A percentile compares a stretch with the other conserved stretches of the same genome.
Conservation (phyloP, 2,329 filamentous ascomycete species). For the Botrytis aclada region DNA sequence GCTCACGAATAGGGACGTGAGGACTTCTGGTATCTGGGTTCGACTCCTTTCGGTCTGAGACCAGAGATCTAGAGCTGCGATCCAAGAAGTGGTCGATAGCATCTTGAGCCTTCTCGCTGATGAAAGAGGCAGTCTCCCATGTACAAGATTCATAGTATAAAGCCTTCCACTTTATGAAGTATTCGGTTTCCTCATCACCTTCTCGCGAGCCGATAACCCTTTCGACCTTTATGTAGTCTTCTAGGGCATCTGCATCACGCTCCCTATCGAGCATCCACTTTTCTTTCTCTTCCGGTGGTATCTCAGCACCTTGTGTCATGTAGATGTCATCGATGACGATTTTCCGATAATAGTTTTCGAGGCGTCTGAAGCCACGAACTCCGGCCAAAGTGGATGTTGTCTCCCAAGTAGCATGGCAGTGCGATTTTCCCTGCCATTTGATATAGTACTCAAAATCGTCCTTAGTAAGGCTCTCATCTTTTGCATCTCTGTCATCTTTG, state of each 20-base stretch:
- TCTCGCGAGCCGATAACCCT: slow-evolving; percentile 82
- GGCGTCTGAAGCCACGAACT: slow-evolving; percentile 79
- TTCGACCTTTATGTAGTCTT: slow-evolving; percentile 89
- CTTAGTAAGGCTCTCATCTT: slow-evolving; percentile 52
- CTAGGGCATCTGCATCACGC: slow-evolving; percentile 80
- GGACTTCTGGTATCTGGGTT: slow-evolving; percentile 71
- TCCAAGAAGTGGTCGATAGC: slow-evolving; percentile 92
- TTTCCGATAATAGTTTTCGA: slow-evolving; percentile 94
- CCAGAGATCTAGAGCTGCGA: slow-evolving; percentile 74
- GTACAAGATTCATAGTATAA: slow-evolving; percentile 92
- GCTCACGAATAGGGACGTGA: slow-evolving; percentile 69
- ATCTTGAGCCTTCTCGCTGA: slow-evolving; percentile 75
- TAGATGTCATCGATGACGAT: slow-evolving; percentile 76
- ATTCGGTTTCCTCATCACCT: slow-evolving; percentile 78
- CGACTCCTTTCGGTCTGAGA: slow-evolving; percentile 74
- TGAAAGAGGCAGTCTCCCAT: slow-evolving; percentile 77
- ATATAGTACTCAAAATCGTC: slow-evolving; percentile 89
- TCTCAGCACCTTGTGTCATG: slow-evolving; percentile 69
- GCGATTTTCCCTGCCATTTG: slow-evolving; percentile 96
- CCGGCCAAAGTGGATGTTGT: slow-evolving; percentile 68
- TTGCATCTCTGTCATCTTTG: slow-evolving; percentile 62
- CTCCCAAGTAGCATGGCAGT: slow-evolving; percentile 96
- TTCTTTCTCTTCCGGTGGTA: slow-evolving; percentile 81
- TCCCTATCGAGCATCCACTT: slow-evolving; percentile 96
- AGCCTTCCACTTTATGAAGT: slow-evolving; percentile 96